Evolutionary conservation across 31 red algal genomes (phyloP).

Genomic region (Odonthalia washingtoniensis): DNA sequence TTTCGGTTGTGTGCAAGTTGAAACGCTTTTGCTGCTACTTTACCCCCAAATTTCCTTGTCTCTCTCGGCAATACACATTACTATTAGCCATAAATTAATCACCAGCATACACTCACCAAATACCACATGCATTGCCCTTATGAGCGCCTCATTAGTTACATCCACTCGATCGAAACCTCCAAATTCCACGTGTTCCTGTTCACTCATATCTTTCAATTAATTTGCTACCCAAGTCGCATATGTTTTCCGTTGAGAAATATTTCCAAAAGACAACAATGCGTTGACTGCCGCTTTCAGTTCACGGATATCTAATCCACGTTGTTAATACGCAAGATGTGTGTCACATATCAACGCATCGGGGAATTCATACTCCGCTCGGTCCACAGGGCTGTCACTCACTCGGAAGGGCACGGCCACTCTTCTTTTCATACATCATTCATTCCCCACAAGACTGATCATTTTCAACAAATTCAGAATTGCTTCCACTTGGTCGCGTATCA

Average conservation of each 20-base stretch:
- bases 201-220: background rate
- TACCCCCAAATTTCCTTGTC: background rate
- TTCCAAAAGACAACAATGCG: background rate
- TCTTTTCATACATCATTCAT: too few relatives aligned
- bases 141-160: background rate
- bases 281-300: background rate
- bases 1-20: background rate
- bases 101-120: background rate
- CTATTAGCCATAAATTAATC: constrained; percentile 17
- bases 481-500: background rate
- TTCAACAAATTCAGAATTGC: too few relatives aligned
- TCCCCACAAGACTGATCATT: too few relatives aligned
- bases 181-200: too few relatives aligned
- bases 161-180: background rate
- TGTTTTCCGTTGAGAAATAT: background rate
- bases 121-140: background rate
- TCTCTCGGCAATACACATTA: constrained; percentile 1
- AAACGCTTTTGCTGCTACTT: background rate
- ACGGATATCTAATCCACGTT: background rate
- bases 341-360: background rate
- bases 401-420: constrained; percentile 23
- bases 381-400: background rate
- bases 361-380: background rate
- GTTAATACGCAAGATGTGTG: constrained; percentile 23
- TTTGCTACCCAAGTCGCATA: background rate